These are phyloP conservation scores for Suillus cothurnatus DNA, from an alignment of 768 basidiomycete species.

Conservation along the genomic window DNA sequence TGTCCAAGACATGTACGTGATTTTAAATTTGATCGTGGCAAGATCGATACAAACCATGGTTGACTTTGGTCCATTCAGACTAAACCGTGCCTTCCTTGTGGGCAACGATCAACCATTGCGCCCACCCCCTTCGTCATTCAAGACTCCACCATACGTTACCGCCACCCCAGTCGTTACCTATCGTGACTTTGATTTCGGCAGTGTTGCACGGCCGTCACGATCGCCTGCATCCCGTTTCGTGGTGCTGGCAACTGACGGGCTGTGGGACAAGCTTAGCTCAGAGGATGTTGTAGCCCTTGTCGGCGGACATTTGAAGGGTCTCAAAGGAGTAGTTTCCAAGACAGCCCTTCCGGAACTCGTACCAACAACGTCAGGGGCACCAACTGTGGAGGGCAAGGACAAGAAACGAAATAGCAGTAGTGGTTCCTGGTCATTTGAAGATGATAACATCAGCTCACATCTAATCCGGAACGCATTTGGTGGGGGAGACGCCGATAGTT, in stretches of 20 bases:
- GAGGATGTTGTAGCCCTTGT: constrained; percentile 88
- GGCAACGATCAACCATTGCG: constrained; percentile 64
- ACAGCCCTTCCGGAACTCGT: constrained; percentile 55
- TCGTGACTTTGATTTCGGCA: constrained; percentile 60
- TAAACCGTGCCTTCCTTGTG: constrained; percentile 67
- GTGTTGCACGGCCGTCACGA: constrained; percentile 24
- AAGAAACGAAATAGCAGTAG: constrained; percentile 37
- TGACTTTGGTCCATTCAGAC: constrained; percentile 31
- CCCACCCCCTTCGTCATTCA: constrained; percentile 60
- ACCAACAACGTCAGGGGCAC: constrained; percentile 52
- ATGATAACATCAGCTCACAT: constrained; percentile 79
- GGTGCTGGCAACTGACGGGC: constrained; percentile 86
- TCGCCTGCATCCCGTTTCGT: constrained; percentile 57
- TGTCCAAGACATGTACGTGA: constrained; percentile 67
- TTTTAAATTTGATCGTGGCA: neutral
- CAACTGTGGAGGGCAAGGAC: constrained; percentile 66
- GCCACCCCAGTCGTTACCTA: constrained; percentile 83
- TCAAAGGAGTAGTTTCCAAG: constrained; percentile 67
- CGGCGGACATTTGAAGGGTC: constrained; percentile 74
- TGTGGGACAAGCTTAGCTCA: constrained; percentile 77
- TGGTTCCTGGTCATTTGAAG: constrained; percentile 76
- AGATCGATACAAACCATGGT: neutral
- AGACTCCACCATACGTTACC: constrained; percentile 93
- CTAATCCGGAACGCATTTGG: constrained; percentile 91
- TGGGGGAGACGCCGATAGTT: constrained; percentile 63